Evolutionary conservation across 2,329 filamentous ascomycete genomes (phyloP).

Genomic region (Pseudogymnoascus sp.): DNA sequence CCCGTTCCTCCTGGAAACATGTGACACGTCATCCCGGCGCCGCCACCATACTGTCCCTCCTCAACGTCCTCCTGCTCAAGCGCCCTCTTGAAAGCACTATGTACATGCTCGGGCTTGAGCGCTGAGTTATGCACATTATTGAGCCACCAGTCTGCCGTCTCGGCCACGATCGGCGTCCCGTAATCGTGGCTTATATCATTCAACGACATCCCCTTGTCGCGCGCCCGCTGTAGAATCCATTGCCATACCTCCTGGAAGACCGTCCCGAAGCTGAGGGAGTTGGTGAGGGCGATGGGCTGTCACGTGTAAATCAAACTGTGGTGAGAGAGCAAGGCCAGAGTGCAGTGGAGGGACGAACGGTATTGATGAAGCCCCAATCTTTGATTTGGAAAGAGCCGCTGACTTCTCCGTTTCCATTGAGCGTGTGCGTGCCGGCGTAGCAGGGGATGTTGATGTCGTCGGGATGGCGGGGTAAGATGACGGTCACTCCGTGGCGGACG

Average conservation of each 20-base stretch:
- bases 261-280: conserved; percentile 33
- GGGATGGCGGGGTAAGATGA: conserved; percentile 25
- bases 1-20: conserved; percentile 62
- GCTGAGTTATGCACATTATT: conserved; percentile 51
- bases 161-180: conserved; percentile 46
- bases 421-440: conserved; percentile 24
- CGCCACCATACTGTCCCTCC: conserved; percentile 59
- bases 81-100: conserved; percentile 46
- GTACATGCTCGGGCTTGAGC: conserved; percentile 46
- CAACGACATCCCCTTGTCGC: conserved; percentile 16
- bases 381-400: conserved; percentile 25
- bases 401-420: conserved; percentile 28
- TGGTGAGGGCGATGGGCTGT: conserved; percentile 30
- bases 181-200: conserved; percentile 26
- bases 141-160: conserved; percentile 57
- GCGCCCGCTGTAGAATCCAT: conserved; percentile 19
- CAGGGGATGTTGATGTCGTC: conserved; percentile 24
- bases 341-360: conserved; percentile 14
- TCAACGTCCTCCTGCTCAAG: conserved; percentile 41
- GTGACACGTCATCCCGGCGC: conserved; percentile 62
- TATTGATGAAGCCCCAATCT: conserved; percentile 28
- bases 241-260: conserved; percentile 27
- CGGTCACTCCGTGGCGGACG: conserved; percentile 24
- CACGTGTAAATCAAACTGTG: not conserved
- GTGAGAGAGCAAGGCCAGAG: not conserved